Conservation (phyloP, 2,329 filamentous ascomycete species). For the Gaeumannomyces sp. region DNA sequence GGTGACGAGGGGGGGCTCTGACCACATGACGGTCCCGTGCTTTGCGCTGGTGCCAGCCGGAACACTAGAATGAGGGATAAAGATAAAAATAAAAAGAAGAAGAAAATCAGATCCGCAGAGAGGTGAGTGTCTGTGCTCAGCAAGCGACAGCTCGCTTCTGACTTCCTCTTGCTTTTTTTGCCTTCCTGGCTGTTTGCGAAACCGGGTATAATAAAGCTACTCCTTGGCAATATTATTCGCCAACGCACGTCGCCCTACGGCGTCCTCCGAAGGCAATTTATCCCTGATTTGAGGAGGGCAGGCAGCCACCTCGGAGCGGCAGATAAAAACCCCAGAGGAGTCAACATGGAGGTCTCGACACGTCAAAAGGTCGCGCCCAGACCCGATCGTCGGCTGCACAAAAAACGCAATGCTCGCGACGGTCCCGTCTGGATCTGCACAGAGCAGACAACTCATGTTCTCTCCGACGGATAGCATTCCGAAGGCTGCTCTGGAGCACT, state of each 20-base stretch:
- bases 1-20: not conserved
- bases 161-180: not conserved
- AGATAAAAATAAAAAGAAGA: too few relatives aligned
- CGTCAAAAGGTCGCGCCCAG: not conserved
- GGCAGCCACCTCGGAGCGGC: not conserved
- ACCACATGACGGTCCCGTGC: not conserved
- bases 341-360: not conserved
- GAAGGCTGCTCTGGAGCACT: not conserved
- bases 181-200: not conserved
- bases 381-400: too few relatives aligned
- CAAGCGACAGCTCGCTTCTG: not conserved
- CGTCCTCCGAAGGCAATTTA: not conserved
- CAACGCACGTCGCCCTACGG: too few relatives aligned
- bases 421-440: not conserved
- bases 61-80: too few relatives aligned
- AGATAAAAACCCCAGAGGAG: not conserved
- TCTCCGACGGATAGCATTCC: conserved; percentile 1
- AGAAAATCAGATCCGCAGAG: too few relatives aligned
- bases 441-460: not conserved
- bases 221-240: not conserved
- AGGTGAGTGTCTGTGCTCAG: too few relatives aligned
- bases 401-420: not conserved
- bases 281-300: not conserved
- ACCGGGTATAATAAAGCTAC: not conserved
- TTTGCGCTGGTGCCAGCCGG: not conserved